phyloP scores from a whole-genome alignment of 139 green algal genomes.

The Bryopsis sp. region DNA sequence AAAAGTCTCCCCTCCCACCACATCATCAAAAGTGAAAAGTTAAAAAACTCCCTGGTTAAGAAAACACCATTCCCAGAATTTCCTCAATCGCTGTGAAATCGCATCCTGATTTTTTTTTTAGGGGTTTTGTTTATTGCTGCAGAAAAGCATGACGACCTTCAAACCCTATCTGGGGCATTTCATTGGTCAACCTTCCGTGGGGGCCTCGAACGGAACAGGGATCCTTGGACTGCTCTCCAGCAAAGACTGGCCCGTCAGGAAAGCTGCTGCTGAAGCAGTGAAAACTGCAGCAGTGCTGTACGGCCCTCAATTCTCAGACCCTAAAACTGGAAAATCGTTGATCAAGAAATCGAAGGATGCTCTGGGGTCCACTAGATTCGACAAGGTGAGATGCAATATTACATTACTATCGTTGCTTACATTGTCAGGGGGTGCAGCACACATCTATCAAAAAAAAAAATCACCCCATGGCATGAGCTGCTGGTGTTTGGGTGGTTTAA shows the following conservation, averaged over 20 bases:
- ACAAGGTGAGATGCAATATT: too few species aligned
- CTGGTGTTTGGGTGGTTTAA: too few species aligned
- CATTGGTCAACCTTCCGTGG: background rate
- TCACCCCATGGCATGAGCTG: background rate
- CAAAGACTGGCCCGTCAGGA: slow-evolving; percentile 10
- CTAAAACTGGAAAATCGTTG: too few species aligned
- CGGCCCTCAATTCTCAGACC: background rate
- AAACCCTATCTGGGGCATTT: slow-evolving; percentile 1
- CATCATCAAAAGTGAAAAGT: too few species aligned
- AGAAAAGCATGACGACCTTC: slow-evolving; percentile 4
- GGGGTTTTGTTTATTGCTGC: background rate
- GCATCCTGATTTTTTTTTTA: background rate
- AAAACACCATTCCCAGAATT: too few species aligned
- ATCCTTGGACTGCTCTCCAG: slow-evolving; percentile 9
- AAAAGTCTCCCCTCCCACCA: background rate
- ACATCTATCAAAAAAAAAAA: slow-evolving; percentile 12
- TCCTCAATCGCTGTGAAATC: background rate
- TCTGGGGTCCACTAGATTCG: too few species aligned
- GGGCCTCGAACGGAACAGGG: background rate
- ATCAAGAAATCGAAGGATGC: too few species aligned
- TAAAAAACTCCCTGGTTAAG: too few species aligned
- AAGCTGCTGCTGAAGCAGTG: slow-evolving; percentile 8
- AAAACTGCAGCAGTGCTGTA: background rate
- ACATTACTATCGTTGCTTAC: too few species aligned
- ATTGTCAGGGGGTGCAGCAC: too few species aligned